Evolutionary conservation across 306 rosid species (phyloP), one percentile per base, ranked within the genome.

Genomic region (Vicia faba): DNA sequence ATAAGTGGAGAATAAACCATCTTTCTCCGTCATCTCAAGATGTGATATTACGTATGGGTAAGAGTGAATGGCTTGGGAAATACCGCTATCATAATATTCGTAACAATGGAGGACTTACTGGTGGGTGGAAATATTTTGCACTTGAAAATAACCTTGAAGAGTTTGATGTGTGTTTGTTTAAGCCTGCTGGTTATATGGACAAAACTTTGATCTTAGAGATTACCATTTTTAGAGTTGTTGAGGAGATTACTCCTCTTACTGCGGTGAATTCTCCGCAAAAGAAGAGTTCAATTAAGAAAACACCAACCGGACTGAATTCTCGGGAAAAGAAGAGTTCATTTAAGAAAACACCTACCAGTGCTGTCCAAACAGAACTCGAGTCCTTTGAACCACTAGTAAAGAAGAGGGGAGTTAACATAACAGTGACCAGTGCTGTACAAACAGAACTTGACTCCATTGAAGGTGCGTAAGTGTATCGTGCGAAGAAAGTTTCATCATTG

Each of bases 71-170:
- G 89, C 50, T 18, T 29, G 66, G 82, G 18, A 83, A 45, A 68
- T 87, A 75, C 70, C 68, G 38, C 69, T 81, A 3, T 25, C 62
- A 70, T 36, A 19, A 4, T 11, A 10, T 1, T 28, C 87, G 91
- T 11, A 43, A 19, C 4, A 73, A 10, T 3, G 84, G 93, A 31
- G 96, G 89, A 15, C 71, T 89, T 23, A 33, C 82, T 8, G 78
- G 84, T 44, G 93, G 96, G 14, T 89, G 96, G 93, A 86, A 83
- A 44, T 68, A 64, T 51, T 89, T 87, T 65, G 67, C 82, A 0
- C 9, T 83, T 7, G 93, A 84, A 55, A 89, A 87, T 46, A 83
- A 84, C 78, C 83, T 89, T 25, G 91, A 89, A 73, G 87, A 81
- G 66, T 80, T 40, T 28, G 96, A 89, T 68, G 87, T 81, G 6